Evolutionary conservation across 2,329 filamentous ascomycete species (phyloP), one percentile per base, ranked within the genome.

Genomic region (Trichoderma sp.): DNA sequence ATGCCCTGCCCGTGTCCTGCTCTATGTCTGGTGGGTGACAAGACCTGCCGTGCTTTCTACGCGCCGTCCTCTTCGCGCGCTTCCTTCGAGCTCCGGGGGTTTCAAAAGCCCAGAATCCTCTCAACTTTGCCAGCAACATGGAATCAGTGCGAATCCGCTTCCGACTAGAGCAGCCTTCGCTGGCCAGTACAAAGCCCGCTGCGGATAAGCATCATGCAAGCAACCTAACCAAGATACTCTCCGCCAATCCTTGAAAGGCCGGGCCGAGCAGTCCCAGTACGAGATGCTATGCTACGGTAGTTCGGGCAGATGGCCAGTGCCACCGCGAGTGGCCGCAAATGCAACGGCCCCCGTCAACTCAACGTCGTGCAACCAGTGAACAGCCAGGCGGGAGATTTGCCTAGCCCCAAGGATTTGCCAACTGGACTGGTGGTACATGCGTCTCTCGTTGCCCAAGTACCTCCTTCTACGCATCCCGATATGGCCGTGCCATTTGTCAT

Each of bases 351-450:
- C 63, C 74, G 53, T 76, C 71, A 76, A 68, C 63, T 67, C 63
- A 56, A 74, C 45, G 74, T 33, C 38, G 75, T 76, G 75, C 38
- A 74, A 68, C 71, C 62, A 53, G 71, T 73, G 35, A 63, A 73
- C 41, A 65, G 62, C 71, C 66, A 66, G 45, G 38, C 45, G 50
- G 69, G 63, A 67, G 64, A 56, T 60, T 74, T 71, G 41, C 35
- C 62, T 63, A 75, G 33, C 50, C 27, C 33, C 45, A 56, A 64
- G 27, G 56, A 31, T 33, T 45, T 41, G 53, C 67, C 67, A 71
- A 71, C 31, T 60, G 35, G 16, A 31, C n/a, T 60, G 50, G 53
- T n/a, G 56, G 68, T 27, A 50, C 56, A 64, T 50, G 41, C n/a
- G 21, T 29, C 33, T 33, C 68, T 35, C 18, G 65, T 18, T 53